Percentiles rank a stretch among this genome's conserved stretches.
Conservation (phyloP, 2,329 filamentous ascomycete species). For the Phaeoacremonium minimum region DNA sequence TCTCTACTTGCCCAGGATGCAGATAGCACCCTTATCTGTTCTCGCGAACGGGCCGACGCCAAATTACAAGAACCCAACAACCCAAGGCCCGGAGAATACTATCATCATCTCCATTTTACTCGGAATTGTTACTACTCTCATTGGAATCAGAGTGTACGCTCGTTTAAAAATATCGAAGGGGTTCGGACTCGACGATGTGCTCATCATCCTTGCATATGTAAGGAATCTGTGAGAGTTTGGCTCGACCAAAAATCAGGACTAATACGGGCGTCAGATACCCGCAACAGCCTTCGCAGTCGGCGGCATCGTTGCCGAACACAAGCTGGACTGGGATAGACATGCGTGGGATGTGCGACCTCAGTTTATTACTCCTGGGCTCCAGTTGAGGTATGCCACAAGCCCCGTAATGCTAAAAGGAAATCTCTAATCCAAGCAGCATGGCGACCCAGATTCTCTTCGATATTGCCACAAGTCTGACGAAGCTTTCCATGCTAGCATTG, state of each 20-base stretch:
- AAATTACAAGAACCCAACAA: conserved; percentile 24
- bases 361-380: conserved; percentile 15
- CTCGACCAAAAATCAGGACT: too few relatives aligned
- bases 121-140: conserved; percentile 19
- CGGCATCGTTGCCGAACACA: conserved; percentile 18
- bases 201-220: conserved; percentile 31
- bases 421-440: conserved; percentile 14
- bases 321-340: conserved; percentile 24
- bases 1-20: conserved; percentile 14
- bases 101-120: conserved; percentile 20
- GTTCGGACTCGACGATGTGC: conserved; percentile 28
- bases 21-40: conserved; percentile 14
- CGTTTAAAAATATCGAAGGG: conserved; percentile 25
- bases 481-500: conserved; percentile 34
- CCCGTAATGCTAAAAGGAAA: conserved; percentile 1
- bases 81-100: conserved; percentile 20
- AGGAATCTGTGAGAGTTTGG: too few relatives aligned
- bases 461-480: conserved; percentile 30
- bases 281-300: conserved; percentile 23
- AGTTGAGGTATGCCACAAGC: conserved; percentile 17
- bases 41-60: conserved; percentile 22
- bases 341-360: conserved; percentile 24
- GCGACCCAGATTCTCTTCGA: conserved; percentile 30
- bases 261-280: conserved; percentile 16
- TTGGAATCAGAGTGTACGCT: conserved; percentile 29